Evolutionary conservation across 352 stramenopile genomes (phyloP).

Genomic region (Pseudoperonospora humuli): DNA sequence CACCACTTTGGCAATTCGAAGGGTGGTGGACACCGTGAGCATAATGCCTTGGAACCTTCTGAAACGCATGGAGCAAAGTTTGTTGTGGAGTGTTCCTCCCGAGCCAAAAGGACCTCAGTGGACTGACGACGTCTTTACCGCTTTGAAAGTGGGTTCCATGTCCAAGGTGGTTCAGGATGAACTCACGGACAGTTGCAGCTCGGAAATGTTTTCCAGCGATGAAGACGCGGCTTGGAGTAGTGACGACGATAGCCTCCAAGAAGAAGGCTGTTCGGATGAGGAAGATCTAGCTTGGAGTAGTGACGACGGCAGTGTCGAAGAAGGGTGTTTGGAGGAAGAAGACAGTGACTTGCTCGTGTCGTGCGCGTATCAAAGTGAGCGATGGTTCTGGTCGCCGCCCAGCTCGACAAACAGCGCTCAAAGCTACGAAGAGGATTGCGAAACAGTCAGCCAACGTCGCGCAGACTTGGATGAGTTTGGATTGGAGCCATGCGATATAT

Average conservation of each 20-base stretch:
- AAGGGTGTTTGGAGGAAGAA: slow-evolving; percentile 14
- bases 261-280: slow-evolving; percentile 18
- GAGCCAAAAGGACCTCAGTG: slow-evolving; percentile 21
- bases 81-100: slow-evolving; percentile 20
- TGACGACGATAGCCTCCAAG: slow-evolving; percentile 20
- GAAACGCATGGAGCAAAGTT: slow-evolving; percentile 19
- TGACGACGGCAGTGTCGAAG: slow-evolving; percentile 19
- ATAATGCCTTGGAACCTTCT: slow-evolving; percentile 18
- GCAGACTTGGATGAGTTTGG: slow-evolving; percentile 19
- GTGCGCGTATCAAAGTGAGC: slow-evolving; percentile 15
- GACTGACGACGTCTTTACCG: slow-evolving; percentile 24
- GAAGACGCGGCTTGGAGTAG: slow-evolving; percentile 20
- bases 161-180: slow-evolving; percentile 9
- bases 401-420: slow-evolving; percentile 16
- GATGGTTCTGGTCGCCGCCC: slow-evolving; percentile 22
- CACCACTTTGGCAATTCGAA: slow-evolving; percentile 7
- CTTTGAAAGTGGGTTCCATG: slow-evolving; percentile 9
- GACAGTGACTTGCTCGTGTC: neutral
- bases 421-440: slow-evolving; percentile 21
- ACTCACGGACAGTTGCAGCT: slow-evolving; percentile 26
- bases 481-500: slow-evolving; percentile 10
- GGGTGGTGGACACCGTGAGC: slow-evolving; percentile 9
- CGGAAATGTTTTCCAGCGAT: slow-evolving; percentile 17
- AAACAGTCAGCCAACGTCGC: slow-evolving; percentile 15
- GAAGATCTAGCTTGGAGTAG: slow-evolving; percentile 20